Evolutionary conservation across 2,329 filamentous ascomycete species (phyloP).

Genomic region (Cladophialophora chaetospira): DNA sequence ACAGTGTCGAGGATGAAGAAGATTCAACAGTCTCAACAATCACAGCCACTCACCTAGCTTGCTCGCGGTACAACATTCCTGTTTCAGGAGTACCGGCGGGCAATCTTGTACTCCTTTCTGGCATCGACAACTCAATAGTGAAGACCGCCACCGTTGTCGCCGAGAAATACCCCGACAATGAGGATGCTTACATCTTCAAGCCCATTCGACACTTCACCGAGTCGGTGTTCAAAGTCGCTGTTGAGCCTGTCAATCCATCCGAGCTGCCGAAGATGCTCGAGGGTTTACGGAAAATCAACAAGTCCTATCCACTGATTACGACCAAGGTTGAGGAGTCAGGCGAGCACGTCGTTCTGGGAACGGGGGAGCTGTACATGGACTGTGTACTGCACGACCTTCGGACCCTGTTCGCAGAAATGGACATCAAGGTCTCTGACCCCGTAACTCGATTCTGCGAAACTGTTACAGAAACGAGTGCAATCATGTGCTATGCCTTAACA

Average conservation of each 20-base stretch:
- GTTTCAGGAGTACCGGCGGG: conserved; percentile 91
- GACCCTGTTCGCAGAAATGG: conserved; percentile 95
- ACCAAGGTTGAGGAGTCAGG: conserved; percentile 98
- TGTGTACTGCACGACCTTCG: conserved; percentile 95
- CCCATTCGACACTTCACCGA: conserved; percentile 94
- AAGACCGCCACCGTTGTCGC: conserved; percentile 92
- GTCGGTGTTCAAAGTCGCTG: conserved; percentile 95
- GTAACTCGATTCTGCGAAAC: conserved; percentile 98
- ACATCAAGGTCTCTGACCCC: conserved; percentile 97
- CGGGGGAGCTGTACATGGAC: conserved; percentile 99
- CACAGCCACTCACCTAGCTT: conserved; percentile 82
- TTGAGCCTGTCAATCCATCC: conserved; percentile 96
- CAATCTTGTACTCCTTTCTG: conserved; percentile 87
- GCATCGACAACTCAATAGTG: conserved; percentile 96
- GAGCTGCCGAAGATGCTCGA: conserved; percentile 99
- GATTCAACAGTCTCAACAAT: conserved; percentile 91
- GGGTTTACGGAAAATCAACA: conserved; percentile 93
- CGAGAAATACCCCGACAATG: conserved; percentile 76
- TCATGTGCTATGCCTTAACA: conserved; percentile 96
- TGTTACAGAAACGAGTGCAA: conserved; percentile 93
- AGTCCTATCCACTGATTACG: conserved; percentile 91
- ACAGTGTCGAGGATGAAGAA: conserved; percentile 95
- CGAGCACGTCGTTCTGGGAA: conserved; percentile 92
- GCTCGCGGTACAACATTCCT: conserved; percentile 89
- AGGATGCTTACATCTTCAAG: conserved; percentile 93